Evolutionary conservation across 768 basidiomycete genomes (phyloP), one percentile per base, ranked within the genome.

Genomic region (Boletus reticulatus): DNA sequence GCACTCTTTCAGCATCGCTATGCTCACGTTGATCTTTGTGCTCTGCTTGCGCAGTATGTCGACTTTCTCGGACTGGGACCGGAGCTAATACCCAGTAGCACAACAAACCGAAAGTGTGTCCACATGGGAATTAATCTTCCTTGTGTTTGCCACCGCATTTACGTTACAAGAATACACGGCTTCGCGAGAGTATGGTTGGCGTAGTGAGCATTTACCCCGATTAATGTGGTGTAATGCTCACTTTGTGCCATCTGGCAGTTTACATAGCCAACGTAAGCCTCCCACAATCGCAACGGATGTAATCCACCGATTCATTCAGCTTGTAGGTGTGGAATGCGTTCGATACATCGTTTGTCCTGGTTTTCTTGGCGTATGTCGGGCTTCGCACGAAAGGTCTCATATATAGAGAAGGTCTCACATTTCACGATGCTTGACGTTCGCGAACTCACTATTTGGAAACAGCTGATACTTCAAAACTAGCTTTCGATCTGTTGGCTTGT

Each of bases 261-360:
- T 94, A 94, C 68, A 83, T 92, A 42, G 89, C 92, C 20, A 93
- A 92, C 65, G 91, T 90, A 67, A 65, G 20, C 41, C n/a, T 45
- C 22, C 22, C 9, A 53, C 58, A n/a, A 60, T 22, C 41, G 49
- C 43, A 17, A 41, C 4, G 16, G 27, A 24, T n/a, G 17, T 6
- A 36, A 46, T 38, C 52, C 45, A 48, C 37, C 29, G 52, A 51
- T 49, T 43, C 43, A 34, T 27, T 50, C 47, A 11, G 17, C 27
- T 41, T 47, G 19, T 62, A 94, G 90, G 84, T 94, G 59, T 96
- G 94, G 94, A 95, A 94, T 66, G 87, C 84, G 6, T 93, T 95
- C 62, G 94, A 92, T 71, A 85, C 88, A 22, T 78, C 81, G 0
- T 92, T 92, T 67, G 79, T 85, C 57, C 55, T 83, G 24, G 76